Evolutionary conservation across 2,329 filamentous ascomycete genomes (phyloP).

Genomic region (Calonectria honghensis): DNA sequence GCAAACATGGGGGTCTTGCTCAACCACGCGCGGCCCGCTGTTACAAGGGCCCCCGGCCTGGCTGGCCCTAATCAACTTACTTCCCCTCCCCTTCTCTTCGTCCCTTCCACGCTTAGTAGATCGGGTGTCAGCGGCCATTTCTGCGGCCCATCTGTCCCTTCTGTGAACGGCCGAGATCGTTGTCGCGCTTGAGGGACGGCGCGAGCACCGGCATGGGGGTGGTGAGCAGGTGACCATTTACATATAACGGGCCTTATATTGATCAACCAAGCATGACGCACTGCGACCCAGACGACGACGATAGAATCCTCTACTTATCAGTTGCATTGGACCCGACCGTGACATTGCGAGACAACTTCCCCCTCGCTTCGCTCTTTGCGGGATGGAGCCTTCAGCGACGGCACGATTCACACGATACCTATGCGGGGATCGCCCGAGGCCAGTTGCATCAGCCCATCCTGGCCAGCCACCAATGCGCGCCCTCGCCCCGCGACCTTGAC

Average conservation of each 20-base stretch:
- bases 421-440: slow-evolving; percentile 43
- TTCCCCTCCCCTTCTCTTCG: slow-evolving; percentile 20
- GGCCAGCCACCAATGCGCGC: slow-evolving; percentile 46
- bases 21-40: slow-evolving; percentile 53
- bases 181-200: slow-evolving; percentile 6
- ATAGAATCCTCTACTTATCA: neutral
- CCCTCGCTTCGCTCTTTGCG: slow-evolving; percentile 10
- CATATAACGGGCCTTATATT: slow-evolving; percentile 11
- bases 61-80: neutral
- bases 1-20: slow-evolving; percentile 47
- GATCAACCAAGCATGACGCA: neutral
- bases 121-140: slow-evolving; percentile 37
- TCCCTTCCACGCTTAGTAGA: slow-evolving; percentile 24
- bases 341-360: slow-evolving; percentile 5
- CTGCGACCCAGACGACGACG: neutral
- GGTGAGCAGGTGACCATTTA: slow-evolving; percentile 18
- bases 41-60: slow-evolving; percentile 50
- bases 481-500: slow-evolving; percentile 48
- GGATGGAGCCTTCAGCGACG: slow-evolving; percentile 31
- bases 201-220: slow-evolving; percentile 21
- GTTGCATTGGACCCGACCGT: neutral
- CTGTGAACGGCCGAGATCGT: slow-evolving; percentile 31
- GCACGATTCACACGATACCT: slow-evolving; percentile 32
- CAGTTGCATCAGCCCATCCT: slow-evolving; percentile 51
- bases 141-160: slow-evolving; percentile 37